Percentiles rank a stretch among this genome's conserved stretches.
Evolutionary conservation across 257 asterid genomes (phyloP).

Genomic region (Handroanthus guayacan): DNA sequence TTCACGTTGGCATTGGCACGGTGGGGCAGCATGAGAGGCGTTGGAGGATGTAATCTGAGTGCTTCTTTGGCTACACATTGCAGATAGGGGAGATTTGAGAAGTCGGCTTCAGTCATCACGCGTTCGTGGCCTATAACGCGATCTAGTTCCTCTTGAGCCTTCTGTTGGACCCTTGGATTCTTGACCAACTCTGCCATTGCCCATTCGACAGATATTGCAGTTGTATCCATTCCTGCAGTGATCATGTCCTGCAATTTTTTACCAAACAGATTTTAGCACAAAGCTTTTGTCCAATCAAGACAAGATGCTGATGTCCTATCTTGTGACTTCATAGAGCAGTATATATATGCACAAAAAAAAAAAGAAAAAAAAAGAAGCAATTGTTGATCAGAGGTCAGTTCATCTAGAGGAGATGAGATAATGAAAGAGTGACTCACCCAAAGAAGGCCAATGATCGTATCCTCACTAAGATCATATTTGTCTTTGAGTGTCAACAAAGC

Average conservation of each 20-base stretch:
- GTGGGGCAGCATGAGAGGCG: slow-evolving; percentile 82
- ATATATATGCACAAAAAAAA: not conserved
- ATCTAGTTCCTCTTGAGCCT: slow-evolving; percentile 80
- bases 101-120: slow-evolving; percentile 62
- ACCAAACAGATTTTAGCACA: slow-evolving; percentile 11
- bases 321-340: not conserved
- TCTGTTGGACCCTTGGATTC: slow-evolving; percentile 69
- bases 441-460: slow-evolving; percentile 76
- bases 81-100: slow-evolving; percentile 71
- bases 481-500: slow-evolving; percentile 66
- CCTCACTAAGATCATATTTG: slow-evolving; percentile 78
- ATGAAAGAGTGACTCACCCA: slow-evolving; percentile 56
- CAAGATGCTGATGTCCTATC: not conserved
- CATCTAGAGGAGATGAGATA: not conserved
- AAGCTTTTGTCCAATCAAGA: not conserved
- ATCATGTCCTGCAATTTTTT: slow-evolving; percentile 66
- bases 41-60: slow-evolving; percentile 74
- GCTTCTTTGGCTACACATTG: slow-evolving; percentile 70
- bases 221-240: slow-evolving; percentile 81
- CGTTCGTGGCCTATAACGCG: slow-evolving; percentile 59
- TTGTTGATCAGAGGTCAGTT: not conserved
- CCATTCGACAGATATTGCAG: slow-evolving; percentile 82
- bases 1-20: slow-evolving; percentile 63
- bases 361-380: not conserved
- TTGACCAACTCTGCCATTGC: slow-evolving; percentile 88